A percentile compares a stretch with the other conserved stretches of the same genome.
Conservation (phyloP, 129 eudicot genomes). For the Calendula officinalis region DNA sequence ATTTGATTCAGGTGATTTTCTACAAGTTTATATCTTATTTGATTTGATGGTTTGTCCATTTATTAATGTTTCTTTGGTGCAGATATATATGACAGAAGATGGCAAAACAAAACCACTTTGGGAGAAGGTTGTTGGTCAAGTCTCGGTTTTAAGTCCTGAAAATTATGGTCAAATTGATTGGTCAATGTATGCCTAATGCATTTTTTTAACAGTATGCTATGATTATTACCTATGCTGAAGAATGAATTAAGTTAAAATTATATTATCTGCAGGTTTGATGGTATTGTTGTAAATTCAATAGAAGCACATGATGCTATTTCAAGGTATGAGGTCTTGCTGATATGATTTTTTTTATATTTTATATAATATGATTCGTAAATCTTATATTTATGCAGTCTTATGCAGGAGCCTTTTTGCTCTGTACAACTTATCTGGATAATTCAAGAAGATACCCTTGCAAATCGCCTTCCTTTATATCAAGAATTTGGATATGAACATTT, state of each 20-base stretch:
- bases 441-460: slow-evolving; percentile 86
- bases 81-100: slow-evolving; percentile 72
- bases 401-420: slow-evolving; percentile 99
- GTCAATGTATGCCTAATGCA: slow-evolving; percentile 66
- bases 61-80: slow-evolving; percentile 24
- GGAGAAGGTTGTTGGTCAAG: slow-evolving; percentile 66
- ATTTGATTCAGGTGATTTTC: slow-evolving; percentile 61
- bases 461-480: slow-evolving; percentile 65
- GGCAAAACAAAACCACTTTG: slow-evolving; percentile 53
- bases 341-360: slow-evolving; percentile 21
- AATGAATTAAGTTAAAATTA: slow-evolving; percentile 1
- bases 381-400: slow-evolving; percentile 96
- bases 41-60: slow-evolving; percentile 2
- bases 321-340: slow-evolving; percentile 48
- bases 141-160: slow-evolving; percentile 62
- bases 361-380: slow-evolving; percentile 52
- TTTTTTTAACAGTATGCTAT: slow-evolving; percentile 19
- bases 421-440: slow-evolving; percentile 91
- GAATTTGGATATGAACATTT: slow-evolving; percentile 59
- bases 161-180: slow-evolving; percentile 77
- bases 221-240: slow-evolving; percentile 15
- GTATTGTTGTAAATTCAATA: slow-evolving; percentile 71
- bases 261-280: slow-evolving; percentile 73
- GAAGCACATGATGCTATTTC: slow-evolving; percentile 80
- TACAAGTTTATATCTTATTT: neutral